phyloP scores from a whole-genome alignment of 768 basidiomycete genomes.

The Strobilomyces confusus region DNA sequence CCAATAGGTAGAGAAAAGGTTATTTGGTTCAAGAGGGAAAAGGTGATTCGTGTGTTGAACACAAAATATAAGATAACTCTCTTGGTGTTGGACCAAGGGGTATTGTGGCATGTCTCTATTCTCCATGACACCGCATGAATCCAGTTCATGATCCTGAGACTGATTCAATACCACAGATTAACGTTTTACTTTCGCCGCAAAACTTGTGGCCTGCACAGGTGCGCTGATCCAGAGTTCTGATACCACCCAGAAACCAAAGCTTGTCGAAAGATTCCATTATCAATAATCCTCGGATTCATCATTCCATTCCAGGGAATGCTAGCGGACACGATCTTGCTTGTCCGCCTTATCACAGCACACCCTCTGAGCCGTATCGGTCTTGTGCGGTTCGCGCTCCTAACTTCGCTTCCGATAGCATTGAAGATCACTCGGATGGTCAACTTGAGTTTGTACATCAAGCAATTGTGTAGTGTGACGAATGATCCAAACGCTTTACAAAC shows the following conservation, averaged over 20 bases:
- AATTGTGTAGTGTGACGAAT: not conserved
- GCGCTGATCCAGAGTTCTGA: not conserved
- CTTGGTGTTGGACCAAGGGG: no score
- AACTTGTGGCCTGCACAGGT: slow-evolving; percentile 10
- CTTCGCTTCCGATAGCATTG: slow-evolving; percentile 15
- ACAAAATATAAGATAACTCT: no score
- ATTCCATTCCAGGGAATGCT: slow-evolving; percentile 21
- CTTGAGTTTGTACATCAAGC: slow-evolving; percentile 12
- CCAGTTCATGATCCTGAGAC: no score
- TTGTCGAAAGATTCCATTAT: slow-evolving; percentile 1
- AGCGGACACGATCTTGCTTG: slow-evolving; percentile 21
- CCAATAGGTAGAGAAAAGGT: no score
- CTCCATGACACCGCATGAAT: no score
- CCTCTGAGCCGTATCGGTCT: slow-evolving; percentile 7
- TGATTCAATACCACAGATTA: no score
- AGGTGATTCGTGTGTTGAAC: no score
- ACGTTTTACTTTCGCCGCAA: no score
- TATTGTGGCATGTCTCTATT: no score
- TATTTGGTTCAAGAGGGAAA: no score
- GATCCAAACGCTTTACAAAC: not conserved
- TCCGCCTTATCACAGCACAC: slow-evolving; percentile 21
- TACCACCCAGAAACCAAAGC: not conserved
- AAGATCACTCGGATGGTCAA: slow-evolving; percentile 21
- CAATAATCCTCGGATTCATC: slow-evolving; percentile 20
- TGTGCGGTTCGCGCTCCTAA: slow-evolving; percentile 12